Evolutionary conservation across 768 basidiomycete genomes (phyloP).

Genomic region (Fibroporia radiculosa): DNA sequence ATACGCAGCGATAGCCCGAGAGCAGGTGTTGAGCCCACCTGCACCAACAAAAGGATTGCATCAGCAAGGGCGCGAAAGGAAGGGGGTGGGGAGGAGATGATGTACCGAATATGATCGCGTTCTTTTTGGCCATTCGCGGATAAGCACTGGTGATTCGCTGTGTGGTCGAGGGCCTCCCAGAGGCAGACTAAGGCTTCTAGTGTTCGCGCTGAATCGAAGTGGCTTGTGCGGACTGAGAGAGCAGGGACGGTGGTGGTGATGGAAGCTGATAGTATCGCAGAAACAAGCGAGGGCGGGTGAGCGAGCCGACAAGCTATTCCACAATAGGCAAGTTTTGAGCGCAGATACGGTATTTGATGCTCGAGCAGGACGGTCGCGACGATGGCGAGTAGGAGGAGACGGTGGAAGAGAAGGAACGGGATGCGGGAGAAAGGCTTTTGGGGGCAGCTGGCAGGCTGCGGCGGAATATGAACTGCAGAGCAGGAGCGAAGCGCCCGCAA

Average conservation of each 20-base stretch:
- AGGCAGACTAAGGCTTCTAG: no score
- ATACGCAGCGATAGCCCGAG: slow-evolving; percentile 59
- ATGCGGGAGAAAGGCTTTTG: no score
- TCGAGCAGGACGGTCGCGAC: no score
- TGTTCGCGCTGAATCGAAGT: no score
- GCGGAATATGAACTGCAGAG: no score
- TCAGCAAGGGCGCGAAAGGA: slow-evolving; percentile 8
- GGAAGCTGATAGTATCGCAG: slow-evolving; percentile 1
- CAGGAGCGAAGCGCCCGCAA: no score
- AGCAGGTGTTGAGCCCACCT: slow-evolving; percentile 81
- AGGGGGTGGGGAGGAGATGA: slow-evolving; percentile 7
- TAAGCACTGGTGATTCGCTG: background rate
- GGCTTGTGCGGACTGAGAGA: background rate
- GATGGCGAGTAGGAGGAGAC: no score
- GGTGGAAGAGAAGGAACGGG: no score
- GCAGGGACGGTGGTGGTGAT: background rate
- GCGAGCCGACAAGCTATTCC: slow-evolving; percentile 3
- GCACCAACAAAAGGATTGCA: slow-evolving; percentile 4
- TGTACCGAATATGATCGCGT: slow-evolving; percentile 73
- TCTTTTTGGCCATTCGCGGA: slow-evolving; percentile 35
- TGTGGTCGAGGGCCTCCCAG: background rate
- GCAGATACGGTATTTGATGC: no score
- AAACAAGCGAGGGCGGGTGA: background rate
- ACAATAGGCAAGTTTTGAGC: slow-evolving; percentile 5
- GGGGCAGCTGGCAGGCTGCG: no score